Evolutionary conservation across 192 early-diverging fungal genomes (phyloP).

Genomic region (Cetraspora pellucida): DNA sequence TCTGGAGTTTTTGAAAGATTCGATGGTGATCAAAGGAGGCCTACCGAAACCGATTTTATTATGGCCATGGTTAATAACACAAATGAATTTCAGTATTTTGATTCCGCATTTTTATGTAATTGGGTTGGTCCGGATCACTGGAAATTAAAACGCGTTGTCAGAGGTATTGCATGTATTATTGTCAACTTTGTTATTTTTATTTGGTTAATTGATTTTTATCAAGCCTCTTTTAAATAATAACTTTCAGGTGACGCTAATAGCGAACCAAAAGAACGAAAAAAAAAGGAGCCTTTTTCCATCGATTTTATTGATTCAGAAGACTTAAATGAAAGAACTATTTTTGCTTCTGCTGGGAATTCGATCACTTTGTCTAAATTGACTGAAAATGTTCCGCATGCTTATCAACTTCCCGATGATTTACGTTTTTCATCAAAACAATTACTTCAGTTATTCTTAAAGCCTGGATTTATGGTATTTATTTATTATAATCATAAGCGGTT

Average conservation of each 20-base stretch:
- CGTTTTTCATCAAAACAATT: constrained; percentile 61
- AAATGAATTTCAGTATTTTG: constrained; percentile 86
- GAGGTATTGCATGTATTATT: constrained; percentile 33
- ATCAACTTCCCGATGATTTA: constrained; percentile 86
- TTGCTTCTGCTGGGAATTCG: constrained; percentile 60
- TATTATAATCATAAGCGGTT: neutral
- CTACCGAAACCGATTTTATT: constrained; percentile 35
- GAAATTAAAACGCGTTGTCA: constrained; percentile 59
- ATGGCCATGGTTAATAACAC: constrained; percentile 49
- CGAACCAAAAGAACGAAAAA: constrained; percentile 50
- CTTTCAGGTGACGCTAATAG: constrained; percentile 32
- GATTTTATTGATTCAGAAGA: constrained; percentile 68
- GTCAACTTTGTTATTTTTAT: neutral
- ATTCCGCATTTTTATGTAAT: constrained; percentile 71
- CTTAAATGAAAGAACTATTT: constrained; percentile 63
- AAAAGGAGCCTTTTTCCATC: constrained; percentile 52
- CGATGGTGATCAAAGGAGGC: no score
- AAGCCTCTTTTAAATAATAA: constrained; percentile 21
- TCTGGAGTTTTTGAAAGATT: neutral
- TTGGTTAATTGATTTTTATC: neutral
- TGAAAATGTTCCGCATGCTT: constrained; percentile 50
- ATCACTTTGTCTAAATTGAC: constrained; percentile 62
- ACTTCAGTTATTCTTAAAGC: constrained; percentile 55
- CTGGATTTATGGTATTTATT: constrained; percentile 47
- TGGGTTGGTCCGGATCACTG: constrained; percentile 97